These are phyloP conservation scores for Coemansia nantahalensis DNA, from an alignment of 192 early-diverging fungal genomes.

Conservation along the genomic window DNA sequence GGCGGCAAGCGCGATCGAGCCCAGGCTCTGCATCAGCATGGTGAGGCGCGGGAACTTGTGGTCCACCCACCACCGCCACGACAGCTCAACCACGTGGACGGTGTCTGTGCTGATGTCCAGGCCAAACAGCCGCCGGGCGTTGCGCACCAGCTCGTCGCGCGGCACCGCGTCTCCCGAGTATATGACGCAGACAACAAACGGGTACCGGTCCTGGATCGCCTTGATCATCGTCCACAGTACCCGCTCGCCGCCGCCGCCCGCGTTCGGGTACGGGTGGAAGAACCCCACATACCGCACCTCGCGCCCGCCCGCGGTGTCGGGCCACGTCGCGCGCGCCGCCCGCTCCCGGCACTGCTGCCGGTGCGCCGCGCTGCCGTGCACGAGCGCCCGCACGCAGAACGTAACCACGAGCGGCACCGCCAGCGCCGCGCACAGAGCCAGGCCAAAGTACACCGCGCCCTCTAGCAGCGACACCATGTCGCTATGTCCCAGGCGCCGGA, in stretches of 20 bases:
- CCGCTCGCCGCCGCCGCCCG: slow-evolving; percentile 93
- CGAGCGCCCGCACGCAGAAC: slow-evolving; percentile 20
- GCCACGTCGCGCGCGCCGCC: slow-evolving; percentile 8
- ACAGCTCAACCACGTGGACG: slow-evolving; percentile 65
- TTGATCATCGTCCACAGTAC: slow-evolving; percentile 92
- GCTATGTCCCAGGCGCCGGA: not conserved
- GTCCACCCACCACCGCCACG: slow-evolving; percentile 65
- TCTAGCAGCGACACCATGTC: slow-evolving; percentile 27
- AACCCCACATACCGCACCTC: slow-evolving; percentile 64
- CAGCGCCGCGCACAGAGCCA: slow-evolving; percentile 18
- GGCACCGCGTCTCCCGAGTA: slow-evolving; percentile 74
- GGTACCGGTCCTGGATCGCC: slow-evolving; percentile 71
- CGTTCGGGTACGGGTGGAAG: slow-evolving; percentile 94
- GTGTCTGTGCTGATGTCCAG: slow-evolving; percentile 57
- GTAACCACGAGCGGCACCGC: slow-evolving; percentile 10
- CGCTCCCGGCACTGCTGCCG: slow-evolving; percentile 4
- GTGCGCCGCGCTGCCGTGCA: slow-evolving; percentile 30
- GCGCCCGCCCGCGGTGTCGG: slow-evolving; percentile 34
- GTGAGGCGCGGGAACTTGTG: slow-evolving; percentile 76
- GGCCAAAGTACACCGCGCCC: slow-evolving; percentile 16
- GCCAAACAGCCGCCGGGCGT: slow-evolving; percentile 61
- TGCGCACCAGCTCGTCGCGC: slow-evolving; percentile 57
- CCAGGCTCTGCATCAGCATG: slow-evolving; percentile 82
- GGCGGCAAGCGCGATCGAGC: slow-evolving; percentile 68
- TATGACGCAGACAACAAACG: slow-evolving; percentile 66